Evolutionary conservation across 805 yeast genomes (phyloP).

Genomic region (Candida loeiensis): DNA sequence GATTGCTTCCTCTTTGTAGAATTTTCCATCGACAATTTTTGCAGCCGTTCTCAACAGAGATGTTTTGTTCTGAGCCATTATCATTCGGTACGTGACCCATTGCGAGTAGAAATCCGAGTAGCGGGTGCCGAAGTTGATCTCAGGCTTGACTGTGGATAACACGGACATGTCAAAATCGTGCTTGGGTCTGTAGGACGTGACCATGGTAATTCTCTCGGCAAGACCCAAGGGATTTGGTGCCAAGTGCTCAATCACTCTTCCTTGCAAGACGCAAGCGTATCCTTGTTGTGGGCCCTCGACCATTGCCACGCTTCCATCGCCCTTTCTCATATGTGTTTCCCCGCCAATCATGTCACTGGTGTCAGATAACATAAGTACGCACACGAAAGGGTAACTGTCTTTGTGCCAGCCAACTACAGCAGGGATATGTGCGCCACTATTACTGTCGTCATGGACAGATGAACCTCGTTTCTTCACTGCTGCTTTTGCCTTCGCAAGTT

Average conservation of each 20-base stretch:
- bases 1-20: constrained; percentile 22
- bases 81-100: constrained; percentile 33
- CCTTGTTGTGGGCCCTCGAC: constrained; percentile 44
- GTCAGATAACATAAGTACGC: constrained; percentile 61
- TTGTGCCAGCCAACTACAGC: constrained; percentile 62
- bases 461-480: constrained; percentile 9
- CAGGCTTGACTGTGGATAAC: constrained; percentile 38
- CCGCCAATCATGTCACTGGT: constrained; percentile 59
- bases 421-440: constrained; percentile 38
- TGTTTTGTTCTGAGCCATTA: constrained; percentile 24
- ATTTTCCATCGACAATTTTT: constrained; percentile 16
- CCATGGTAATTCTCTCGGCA: constrained; percentile 40
- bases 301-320: constrained; percentile 18
- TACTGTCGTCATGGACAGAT: constrained; percentile 8
- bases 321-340: constrained; percentile 52
- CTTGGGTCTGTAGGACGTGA: constrained; percentile 38
- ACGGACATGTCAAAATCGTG: constrained; percentile 30
- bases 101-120: constrained; percentile 35
- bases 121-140: constrained; percentile 32
- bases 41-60: constrained; percentile 17
- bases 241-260: constrained; percentile 43
- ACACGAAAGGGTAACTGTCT: constrained; percentile 63
- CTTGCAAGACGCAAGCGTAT: constrained; percentile 49
- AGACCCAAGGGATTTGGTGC: constrained; percentile 43
- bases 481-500: constrained; percentile 3